Base-by-base conservation (phyloP, 768 basidiomycete species). In the Macrolepiota albuminosa region DNA sequence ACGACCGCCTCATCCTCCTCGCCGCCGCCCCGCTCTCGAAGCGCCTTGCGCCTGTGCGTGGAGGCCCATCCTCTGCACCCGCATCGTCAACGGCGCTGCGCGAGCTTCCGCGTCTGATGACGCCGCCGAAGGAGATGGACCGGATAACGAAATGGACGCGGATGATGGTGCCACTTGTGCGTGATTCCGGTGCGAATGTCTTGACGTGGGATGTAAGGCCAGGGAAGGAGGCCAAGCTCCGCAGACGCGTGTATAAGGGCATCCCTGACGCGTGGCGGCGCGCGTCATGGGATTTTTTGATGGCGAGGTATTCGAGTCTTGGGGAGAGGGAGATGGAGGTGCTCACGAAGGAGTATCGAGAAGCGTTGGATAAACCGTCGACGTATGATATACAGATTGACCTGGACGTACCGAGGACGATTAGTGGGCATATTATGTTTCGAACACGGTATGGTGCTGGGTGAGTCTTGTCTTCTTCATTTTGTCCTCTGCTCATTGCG, bases 311-410 rank as follows among this genome's bases (percentile, higher is more conserved):
- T 64, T 72, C 86, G 55, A 75, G 70, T 51, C 74, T 78, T 26
- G 78, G 81, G 16, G 73, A 75, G 54, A 67, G 74, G 43, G 81
- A 83, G 54, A 70, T 86, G 48, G 68, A 70, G 54, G 68, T 66
- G 54, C 74, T 84, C 13, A 78, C 71, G 24, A 67, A 70, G 37
- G 78, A 83, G 59, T 91, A 90, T 64, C 75, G 79, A 63, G 83
- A 86, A 43, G 79, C 78, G 8, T 69, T 95, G 63, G 91, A 95
- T 53, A 84, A 83, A 60, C 89, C 95, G 18, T 96, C 93, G 43
- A 81, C 77, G 9, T 95, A 93, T 70, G 97, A 99, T 71, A 85
- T 98, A 36, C 97, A 98, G 76, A 98, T 98, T 65, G 97, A 99
- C 75, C 78, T 99, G 64, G 97, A 99, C 68, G 95, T 98, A 1